phyloP scores from a whole-genome alignment of 371 early-diverging fungal species.

The Mycotypha africana region DNA sequence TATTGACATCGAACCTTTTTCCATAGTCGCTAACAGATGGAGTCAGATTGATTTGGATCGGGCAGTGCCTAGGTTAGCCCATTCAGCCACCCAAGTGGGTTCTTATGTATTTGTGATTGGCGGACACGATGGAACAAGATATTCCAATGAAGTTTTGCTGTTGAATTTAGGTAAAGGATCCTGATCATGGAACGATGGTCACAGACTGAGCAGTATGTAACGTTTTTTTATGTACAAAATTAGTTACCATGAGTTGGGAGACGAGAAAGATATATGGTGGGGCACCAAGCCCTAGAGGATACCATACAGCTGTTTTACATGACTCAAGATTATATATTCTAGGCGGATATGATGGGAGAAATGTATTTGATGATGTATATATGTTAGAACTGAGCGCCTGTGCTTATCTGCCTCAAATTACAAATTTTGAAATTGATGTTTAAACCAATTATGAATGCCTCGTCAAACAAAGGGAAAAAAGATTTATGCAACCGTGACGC shows the following conservation, averaged over 20 bases:
- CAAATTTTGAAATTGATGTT: constrained; percentile 48
- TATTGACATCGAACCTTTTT: too few species aligned
- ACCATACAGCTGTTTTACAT: constrained; percentile 73
- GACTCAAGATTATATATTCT: constrained; percentile 78
- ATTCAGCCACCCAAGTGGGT: constrained; percentile 84
- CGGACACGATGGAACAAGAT: constrained; percentile 82
- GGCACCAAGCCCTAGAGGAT: constrained; percentile 70
- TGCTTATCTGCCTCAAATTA: constrained; percentile 71
- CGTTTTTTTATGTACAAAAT: too few species aligned
- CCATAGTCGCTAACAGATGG: constrained; percentile 36
- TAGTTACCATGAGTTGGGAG: constrained; percentile 81
- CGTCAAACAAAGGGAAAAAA: background rate
- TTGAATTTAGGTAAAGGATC: constrained; percentile 72
- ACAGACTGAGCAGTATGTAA: background rate
- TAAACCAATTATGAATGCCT: too few species aligned
- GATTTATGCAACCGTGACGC: background rate
- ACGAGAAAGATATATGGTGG: constrained; percentile 64
- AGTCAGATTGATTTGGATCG: constrained; percentile 58
- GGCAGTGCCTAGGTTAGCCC: constrained; percentile 71
- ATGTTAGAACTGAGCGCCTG: constrained; percentile 77
- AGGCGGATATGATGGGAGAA: constrained; percentile 84
- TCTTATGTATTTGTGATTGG: constrained; percentile 85
- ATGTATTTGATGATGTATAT: constrained; percentile 78
- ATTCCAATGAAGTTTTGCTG: constrained; percentile 74
- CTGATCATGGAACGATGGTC: background rate